A percentile compares a stretch with the other conserved stretches of the same genome.
Evolutionary conservation across 164 flowering plant genomes (phyloP).

Genomic region (Magnolia sinica): DNA sequence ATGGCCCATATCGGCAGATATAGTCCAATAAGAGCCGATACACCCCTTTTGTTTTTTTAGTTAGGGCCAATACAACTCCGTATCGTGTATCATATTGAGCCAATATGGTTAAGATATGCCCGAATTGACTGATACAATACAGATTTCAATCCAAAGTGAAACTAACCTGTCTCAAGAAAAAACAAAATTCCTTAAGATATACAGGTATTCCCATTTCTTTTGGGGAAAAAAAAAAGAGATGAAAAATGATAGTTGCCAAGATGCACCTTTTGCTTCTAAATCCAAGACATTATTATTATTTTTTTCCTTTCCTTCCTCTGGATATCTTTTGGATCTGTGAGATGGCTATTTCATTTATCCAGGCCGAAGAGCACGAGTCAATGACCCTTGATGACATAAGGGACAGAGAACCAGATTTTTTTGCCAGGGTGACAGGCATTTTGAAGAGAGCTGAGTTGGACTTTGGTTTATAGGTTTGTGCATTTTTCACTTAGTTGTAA

Average conservation of each 20-base stretch:
- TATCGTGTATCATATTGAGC: too few relatives aligned
- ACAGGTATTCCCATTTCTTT: background rate
- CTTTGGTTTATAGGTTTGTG: constrained; percentile 34
- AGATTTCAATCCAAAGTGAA: too few relatives aligned
- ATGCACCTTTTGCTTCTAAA: too few relatives aligned
- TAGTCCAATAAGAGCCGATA: too few relatives aligned
- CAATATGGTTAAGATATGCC: too few relatives aligned
- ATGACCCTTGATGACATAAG: constrained; percentile 60
- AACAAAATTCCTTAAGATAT: background rate
- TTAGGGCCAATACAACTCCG: too few relatives aligned
- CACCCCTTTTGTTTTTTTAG: too few relatives aligned
- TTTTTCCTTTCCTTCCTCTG: background rate
- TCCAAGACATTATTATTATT: background rate
- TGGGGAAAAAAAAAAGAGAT: too few relatives aligned
- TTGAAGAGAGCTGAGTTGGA: constrained; percentile 67
- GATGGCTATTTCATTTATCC: background rate
- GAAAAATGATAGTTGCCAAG: too few relatives aligned
- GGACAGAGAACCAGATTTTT: constrained; percentile 71
- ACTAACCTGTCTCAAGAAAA: too few relatives aligned
- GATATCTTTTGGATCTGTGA: background rate
- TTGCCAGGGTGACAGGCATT: constrained; percentile 50
- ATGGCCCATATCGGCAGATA: too few relatives aligned
- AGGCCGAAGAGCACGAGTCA: constrained; percentile 92
- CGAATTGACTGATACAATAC: too few relatives aligned
- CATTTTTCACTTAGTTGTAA: background rate